phyloP scores from a whole-genome alignment of 176 grass and related monocot genomes.

The Ampelocalamus luodianensis region DNA sequence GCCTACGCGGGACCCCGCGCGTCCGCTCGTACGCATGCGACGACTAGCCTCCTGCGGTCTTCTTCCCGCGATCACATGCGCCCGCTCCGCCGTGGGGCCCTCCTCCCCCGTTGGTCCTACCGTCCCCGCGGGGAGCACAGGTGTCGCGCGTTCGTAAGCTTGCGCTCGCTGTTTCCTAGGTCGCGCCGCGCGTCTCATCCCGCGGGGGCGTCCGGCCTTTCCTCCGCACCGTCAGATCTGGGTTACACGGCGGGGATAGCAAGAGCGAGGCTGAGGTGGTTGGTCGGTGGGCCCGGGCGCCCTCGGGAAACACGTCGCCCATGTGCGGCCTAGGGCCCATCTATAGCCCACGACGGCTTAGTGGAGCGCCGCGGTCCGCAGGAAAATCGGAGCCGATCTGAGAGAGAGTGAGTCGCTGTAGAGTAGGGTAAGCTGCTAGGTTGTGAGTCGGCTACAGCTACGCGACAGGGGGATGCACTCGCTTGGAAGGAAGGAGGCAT shows the following conservation, averaged over 20 bases:
- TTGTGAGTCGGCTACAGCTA: slow-evolving; percentile 9
- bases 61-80: slow-evolving; percentile 43
- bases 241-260: neutral
- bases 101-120: neutral
- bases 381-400: slow-evolving; percentile 9
- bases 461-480: slow-evolving; percentile 25
- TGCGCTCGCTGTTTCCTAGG: slow-evolving; percentile 8
- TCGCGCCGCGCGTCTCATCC: neutral
- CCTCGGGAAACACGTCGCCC: slow-evolving; percentile 49
- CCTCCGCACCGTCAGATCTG: slow-evolving; percentile 14
- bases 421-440: neutral
- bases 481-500: slow-evolving; percentile 26
- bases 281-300: slow-evolving; percentile 26
- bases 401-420: neutral
- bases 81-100: slow-evolving; percentile 13
- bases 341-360: too few relatives aligned
- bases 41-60: slow-evolving; percentile 36
- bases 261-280: slow-evolving; percentile 16
- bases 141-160: neutral
- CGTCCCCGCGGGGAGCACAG: neutral
- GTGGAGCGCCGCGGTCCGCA: neutral
- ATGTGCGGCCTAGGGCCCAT: slow-evolving; percentile 41
- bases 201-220: neutral
- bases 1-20: neutral
- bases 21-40: slow-evolving; percentile 4